Conservation (phyloP, 2,329 filamentous ascomycete genomes). For the Colletotrichum magnum region DNA sequence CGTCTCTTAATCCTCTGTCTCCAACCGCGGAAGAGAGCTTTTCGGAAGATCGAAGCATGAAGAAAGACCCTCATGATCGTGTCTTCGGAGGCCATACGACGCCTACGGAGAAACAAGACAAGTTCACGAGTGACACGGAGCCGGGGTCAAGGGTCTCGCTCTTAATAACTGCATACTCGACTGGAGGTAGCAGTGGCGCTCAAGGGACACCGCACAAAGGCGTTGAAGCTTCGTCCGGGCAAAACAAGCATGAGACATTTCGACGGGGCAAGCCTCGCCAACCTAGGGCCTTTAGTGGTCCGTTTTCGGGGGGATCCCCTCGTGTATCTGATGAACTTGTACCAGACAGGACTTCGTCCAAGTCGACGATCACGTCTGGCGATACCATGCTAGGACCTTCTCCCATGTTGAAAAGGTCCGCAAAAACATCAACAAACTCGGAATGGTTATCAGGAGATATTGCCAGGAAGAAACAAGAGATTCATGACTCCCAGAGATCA, state of each 20-base stretch:
- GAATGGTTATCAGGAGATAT: not conserved
- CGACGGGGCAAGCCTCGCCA: not conserved
- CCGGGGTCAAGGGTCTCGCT: too few species aligned
- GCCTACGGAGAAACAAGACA: too few species aligned
- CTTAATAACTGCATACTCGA: too few species aligned
- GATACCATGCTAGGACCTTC: not conserved
- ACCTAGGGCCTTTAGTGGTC: not conserved
- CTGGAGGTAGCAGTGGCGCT: too few species aligned
- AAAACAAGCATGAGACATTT: not conserved
- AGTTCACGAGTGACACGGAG: too few species aligned
- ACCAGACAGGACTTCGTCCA: constrained; percentile 49
- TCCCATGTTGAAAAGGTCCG: not conserved
- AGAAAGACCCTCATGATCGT: not conserved
- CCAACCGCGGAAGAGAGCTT: constrained; percentile 50
- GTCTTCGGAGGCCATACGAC: not conserved
- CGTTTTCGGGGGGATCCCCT: constrained; percentile 20
- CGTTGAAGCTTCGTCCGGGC: not conserved
- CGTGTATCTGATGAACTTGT: constrained; percentile 44
- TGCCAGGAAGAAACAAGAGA: not conserved
- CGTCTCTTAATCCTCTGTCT: constrained; percentile 44
- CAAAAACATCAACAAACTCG: not conserved
- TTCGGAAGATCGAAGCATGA: constrained; percentile 7
- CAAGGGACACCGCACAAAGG: too few species aligned
- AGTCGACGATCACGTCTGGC: not conserved
- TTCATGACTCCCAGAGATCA: not conserved